These are phyloP conservation scores for Flammula alnicola DNA, from an alignment of 1,284 basidiomycete genomes.

Conservation along the genomic window DNA sequence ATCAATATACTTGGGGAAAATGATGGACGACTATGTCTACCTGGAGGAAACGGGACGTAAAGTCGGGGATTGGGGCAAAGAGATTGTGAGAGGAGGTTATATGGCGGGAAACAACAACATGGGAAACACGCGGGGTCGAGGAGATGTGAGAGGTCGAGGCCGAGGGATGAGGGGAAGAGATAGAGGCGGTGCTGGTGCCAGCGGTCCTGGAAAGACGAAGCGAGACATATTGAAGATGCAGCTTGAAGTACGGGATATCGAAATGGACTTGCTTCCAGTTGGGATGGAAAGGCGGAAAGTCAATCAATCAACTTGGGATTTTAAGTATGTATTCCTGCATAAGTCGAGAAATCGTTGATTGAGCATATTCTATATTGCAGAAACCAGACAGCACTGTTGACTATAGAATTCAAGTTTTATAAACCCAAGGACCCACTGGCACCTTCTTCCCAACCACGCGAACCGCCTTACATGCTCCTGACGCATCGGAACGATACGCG, in stretches of 20 bases:
- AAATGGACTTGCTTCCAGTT: constrained; percentile 74
- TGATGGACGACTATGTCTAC: constrained; percentile 87
- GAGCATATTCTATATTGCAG: constrained; percentile 38
- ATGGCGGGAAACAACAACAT: constrained; percentile 28
- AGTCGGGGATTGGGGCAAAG: constrained; percentile 71
- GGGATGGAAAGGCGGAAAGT: constrained; percentile 82
- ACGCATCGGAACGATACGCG: constrained; percentile 66
- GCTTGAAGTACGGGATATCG: constrained; percentile 68
- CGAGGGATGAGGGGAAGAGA: constrained; percentile 29
- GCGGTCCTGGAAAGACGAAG: constrained; percentile 45
- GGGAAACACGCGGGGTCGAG: constrained; percentile 28
- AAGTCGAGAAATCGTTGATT: constrained; percentile 5
- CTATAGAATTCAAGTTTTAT: constrained; percentile 72
- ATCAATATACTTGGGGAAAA: constrained; percentile 79
- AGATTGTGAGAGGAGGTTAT: constrained; percentile 65
- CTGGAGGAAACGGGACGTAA: constrained; percentile 80
- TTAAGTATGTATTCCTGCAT: constrained; percentile 59
- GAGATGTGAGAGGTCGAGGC: constrained; percentile 24
- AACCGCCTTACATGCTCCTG: constrained; percentile 51
- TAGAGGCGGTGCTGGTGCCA: constrained; percentile 29
- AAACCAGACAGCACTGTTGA: constrained; percentile 69
- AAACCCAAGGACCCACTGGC: constrained; percentile 49
- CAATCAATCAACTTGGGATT: constrained; percentile 84
- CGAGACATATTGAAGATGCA: constrained; percentile 68
- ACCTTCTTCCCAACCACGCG: constrained; percentile 41